Base-by-base conservation (phyloP, 805 yeast genomes). In the Candida silvicultrix region DNA sequence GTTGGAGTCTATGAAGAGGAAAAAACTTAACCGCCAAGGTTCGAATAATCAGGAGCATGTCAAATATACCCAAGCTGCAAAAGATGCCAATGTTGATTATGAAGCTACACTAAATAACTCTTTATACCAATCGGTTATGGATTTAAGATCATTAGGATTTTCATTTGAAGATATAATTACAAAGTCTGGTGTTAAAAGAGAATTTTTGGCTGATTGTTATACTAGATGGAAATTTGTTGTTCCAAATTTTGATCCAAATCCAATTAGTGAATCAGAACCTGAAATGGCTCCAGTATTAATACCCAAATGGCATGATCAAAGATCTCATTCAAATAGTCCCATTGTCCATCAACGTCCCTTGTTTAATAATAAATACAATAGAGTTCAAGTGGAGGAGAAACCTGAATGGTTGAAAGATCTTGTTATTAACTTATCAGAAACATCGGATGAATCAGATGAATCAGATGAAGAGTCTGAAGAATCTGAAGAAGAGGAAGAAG, bases 321-420 rank as follows among this genome's bases (percentile, higher is more conserved):
- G 39, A 19, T 20, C 25, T 28, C 22, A 15, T 28, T 18, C 29
- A 32, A 34, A 34, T 29, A 42, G 18, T n/a, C 36, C 40, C 37
- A 36, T 9, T 16, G 37, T 8, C 11, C 21, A 22, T 39, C 45
- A 25, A 32, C 22, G 29, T 45, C 50, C 32, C 39, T 19, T 41
- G 25, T 52, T 44, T 25, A 46, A 39, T 16, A 47, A 49, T 43
- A 56, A 51, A 22, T 53, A 49, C 0, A 52, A 49, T 42, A 45
- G 44, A 21, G 46, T 48, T 15, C 49, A 49, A 34, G 36, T 21
- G 4, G 49, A 47, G 16, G 49, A 50, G 19, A 61, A 15, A 11
- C 40, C 62, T 4, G 58, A 48, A n/a, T 58, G 62, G 62, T 16
- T 56, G 38, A 47, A 50, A 12, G 48, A 50, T 31, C 49, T 58